Percentiles rank a stretch among this genome's conserved stretches.
phyloP scores from a whole-genome alignment of 2,329 filamentous ascomycete species.

The Trichocomaceae sp. region DNA sequence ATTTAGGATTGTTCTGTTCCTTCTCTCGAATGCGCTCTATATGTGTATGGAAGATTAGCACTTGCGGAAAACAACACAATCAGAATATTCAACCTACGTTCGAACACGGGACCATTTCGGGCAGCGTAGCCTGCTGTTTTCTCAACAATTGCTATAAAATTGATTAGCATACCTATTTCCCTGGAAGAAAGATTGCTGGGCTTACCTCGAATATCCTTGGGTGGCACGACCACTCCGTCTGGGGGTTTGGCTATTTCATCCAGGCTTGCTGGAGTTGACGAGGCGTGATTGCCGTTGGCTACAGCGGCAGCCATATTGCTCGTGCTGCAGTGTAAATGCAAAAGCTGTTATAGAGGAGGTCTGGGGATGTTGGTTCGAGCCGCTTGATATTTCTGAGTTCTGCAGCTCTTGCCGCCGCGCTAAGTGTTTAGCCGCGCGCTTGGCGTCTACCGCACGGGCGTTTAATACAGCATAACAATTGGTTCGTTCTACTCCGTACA shows the following conservation, averaged over 20 bases:
- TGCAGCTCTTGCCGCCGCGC: neutral
- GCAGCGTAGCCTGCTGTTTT: slow-evolving; percentile 92
- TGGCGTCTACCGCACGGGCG: neutral
- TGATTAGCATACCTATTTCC: slow-evolving; percentile 20
- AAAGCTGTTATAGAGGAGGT: neutral
- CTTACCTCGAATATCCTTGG: slow-evolving; percentile 66
- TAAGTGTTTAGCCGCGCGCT: slow-evolving; percentile 6
- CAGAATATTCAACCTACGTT: slow-evolving; percentile 35
- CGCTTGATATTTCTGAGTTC: slow-evolving; percentile 3
- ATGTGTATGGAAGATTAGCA: slow-evolving; percentile 4
- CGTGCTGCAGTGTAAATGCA: neutral
- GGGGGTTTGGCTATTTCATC: slow-evolving; percentile 69
- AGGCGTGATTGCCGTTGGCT: slow-evolving; percentile 29
- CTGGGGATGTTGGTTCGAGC: neutral
- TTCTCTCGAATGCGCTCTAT: slow-evolving; percentile 74
- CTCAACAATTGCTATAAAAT: slow-evolving; percentile 60
- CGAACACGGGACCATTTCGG: slow-evolving; percentile 55
- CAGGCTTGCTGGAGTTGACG: slow-evolving; percentile 30
- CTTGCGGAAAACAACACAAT: neutral
- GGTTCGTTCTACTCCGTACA: too few species aligned
- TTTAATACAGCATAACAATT: neutral
- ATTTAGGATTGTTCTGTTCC: slow-evolving; percentile 77
- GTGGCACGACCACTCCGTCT: slow-evolving; percentile 76
- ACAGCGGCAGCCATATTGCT: slow-evolving; percentile 34
- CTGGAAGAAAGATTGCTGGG: slow-evolving; percentile 10